These are phyloP conservation scores for Prinsepia uniflora DNA, from an alignment of 306 rosid genomes.

Conservation along the genomic window DNA sequence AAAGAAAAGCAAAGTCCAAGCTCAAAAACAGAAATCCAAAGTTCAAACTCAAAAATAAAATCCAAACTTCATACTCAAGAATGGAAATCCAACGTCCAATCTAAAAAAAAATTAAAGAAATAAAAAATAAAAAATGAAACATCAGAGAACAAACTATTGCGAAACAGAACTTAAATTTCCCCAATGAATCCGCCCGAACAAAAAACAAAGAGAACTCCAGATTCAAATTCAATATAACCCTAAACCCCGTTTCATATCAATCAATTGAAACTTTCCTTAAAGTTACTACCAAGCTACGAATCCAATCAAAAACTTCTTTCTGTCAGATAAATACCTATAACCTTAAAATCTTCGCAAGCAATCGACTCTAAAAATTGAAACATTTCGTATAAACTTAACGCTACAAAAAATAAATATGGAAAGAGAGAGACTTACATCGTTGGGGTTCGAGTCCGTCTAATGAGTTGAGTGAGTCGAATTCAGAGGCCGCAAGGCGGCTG, in stretches of 20 bases:
- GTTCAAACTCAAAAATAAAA: background rate
- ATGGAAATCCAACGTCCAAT: background rate
- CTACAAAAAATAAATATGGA: background rate
- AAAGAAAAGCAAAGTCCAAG: background rate
- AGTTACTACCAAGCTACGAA: background rate
- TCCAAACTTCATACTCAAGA: background rate
- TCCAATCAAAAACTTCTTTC: background rate
- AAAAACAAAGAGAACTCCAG: background rate
- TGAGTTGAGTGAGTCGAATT: constrained; percentile 73
- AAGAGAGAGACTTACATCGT: constrained; percentile 50
- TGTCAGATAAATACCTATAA: background rate
- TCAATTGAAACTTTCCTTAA: no score
- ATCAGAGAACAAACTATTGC: no score
- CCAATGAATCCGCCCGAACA: background rate
- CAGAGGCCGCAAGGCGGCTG: constrained; percentile 63
- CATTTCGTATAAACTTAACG: constrained; percentile 11
- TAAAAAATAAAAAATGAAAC: no score
- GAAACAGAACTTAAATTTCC: background rate
- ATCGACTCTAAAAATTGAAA: background rate
- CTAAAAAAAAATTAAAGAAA: background rate
- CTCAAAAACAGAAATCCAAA: background rate
- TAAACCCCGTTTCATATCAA: no score
- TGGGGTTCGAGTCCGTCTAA: constrained; percentile 88
- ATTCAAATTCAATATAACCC: no score
- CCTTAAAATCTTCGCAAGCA: background rate